Conservation (phyloP, 768 basidiomycete species). For the Mycena sanguinolenta region DNA sequence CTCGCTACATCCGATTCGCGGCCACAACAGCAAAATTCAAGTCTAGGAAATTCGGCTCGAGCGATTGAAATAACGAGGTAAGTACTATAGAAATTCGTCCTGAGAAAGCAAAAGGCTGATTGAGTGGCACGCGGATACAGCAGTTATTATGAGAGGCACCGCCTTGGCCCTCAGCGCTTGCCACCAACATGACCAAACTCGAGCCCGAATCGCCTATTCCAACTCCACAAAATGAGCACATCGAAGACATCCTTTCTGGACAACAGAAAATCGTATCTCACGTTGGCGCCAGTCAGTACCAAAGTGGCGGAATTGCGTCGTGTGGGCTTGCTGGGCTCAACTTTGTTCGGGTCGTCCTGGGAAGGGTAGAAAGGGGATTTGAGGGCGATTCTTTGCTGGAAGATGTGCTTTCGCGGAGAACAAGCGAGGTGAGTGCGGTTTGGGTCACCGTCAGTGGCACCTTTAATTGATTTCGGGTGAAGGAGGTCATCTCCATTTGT, state of each 20-base stretch:
- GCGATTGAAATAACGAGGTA: too few species aligned
- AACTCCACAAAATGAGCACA: neutral
- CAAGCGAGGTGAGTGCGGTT: slow-evolving; percentile 51
- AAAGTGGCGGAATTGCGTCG: neutral
- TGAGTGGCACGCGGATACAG: too few species aligned
- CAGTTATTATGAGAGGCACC: too few species aligned
- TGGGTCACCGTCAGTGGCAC: neutral
- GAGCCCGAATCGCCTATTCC: neutral
- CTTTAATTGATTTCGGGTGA: slow-evolving; percentile 19
- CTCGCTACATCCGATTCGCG: too few species aligned
- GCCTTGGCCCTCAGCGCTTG: too few species aligned
- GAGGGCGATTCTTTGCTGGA: slow-evolving; percentile 47
- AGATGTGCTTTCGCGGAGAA: slow-evolving; percentile 48
- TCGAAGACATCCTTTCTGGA: slow-evolving; percentile 41
- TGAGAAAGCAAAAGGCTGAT: too few species aligned
- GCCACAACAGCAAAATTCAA: too few species aligned
- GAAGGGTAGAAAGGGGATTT: slow-evolving; percentile 47
- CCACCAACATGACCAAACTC: slow-evolving; percentile 15
- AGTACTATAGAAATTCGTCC: too few species aligned
- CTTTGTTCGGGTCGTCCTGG: slow-evolving; percentile 56
- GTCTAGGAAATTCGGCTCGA: too few species aligned
- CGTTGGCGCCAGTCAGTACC: slow-evolving; percentile 69
- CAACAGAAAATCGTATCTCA: slow-evolving; percentile 59
- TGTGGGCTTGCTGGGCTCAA: neutral
- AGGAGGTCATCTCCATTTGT: slow-evolving; percentile 74